Percentiles rank a stretch among this genome's conserved stretches.
Conservation (phyloP, 371 early-diverging fungal species). For the Amoeboaphelidium protococcarum region DNA sequence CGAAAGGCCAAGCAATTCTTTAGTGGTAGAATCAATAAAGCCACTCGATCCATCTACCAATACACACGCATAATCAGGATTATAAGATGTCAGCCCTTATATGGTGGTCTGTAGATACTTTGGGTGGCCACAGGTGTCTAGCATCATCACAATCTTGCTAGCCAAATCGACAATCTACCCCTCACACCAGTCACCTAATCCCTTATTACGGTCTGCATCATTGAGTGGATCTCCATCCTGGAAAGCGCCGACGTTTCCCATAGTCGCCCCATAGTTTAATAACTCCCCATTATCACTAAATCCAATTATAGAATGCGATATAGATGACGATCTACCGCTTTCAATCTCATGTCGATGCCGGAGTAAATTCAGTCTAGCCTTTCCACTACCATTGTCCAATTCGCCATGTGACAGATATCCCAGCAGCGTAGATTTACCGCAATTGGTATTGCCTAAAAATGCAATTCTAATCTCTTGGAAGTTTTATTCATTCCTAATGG, state of each 20-base stretch:
- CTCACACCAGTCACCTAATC: no score
- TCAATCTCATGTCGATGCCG: conserved; percentile 81
- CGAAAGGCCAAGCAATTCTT: conserved; percentile 63
- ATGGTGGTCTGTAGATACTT: conserved; percentile 80
- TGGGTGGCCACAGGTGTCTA: conserved; percentile 78
- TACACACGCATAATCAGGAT: conserved; percentile 69
- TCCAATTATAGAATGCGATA: conserved; percentile 64
- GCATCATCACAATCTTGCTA: conserved; percentile 38
- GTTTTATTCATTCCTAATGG: background rate
- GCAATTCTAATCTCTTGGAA: background rate
- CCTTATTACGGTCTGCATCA: no score
- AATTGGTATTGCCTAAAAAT: background rate
- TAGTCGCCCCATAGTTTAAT: background rate
- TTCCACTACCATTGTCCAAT: conserved; percentile 81
- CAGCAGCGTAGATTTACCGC: conserved; percentile 48
- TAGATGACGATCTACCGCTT: conserved; percentile 59
- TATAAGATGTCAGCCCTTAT: conserved; percentile 66
- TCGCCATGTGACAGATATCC: conserved; percentile 68
- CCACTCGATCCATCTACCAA: conserved; percentile 26
- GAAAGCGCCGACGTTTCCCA: no score
- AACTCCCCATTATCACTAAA: conserved; percentile 23
- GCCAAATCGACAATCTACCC: conserved; percentile 9
- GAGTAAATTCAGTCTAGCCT: conserved; percentile 61
- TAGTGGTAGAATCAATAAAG: conserved; percentile 11
- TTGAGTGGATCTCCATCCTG: no score